Conservation (phyloP, 2,329 filamentous ascomycete species). For the Aschersonia sp. region DNA sequence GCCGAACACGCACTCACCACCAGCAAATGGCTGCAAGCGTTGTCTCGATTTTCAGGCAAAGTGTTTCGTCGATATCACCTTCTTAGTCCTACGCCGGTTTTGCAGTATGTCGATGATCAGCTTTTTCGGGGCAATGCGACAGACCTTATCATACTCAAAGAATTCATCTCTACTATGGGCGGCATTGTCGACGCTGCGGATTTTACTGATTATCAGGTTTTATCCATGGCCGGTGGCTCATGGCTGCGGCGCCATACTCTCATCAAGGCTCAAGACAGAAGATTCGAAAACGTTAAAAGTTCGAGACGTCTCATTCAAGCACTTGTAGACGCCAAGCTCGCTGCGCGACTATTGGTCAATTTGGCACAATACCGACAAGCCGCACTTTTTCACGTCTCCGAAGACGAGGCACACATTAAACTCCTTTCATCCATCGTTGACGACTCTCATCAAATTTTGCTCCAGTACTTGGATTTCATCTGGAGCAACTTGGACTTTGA, state of each 20-base stretch:
- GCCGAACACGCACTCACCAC: constrained; percentile 55
- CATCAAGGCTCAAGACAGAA: constrained; percentile 65
- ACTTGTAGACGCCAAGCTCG: constrained; percentile 63
- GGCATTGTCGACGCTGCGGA: constrained; percentile 78
- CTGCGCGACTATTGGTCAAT: constrained; percentile 72
- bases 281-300: constrained; percentile 60
- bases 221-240: constrained; percentile 79
- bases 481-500: constrained; percentile 62
- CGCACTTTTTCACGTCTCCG: constrained; percentile 63
- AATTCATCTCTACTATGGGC: constrained; percentile 84
- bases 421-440: constrained; percentile 79
- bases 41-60: constrained; percentile 82
- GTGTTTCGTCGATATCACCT: constrained; percentile 77
- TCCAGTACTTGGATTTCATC: constrained; percentile 81
- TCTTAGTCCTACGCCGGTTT: constrained; percentile 70
- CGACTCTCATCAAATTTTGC: constrained; percentile 72
- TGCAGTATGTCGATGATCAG: constrained; percentile 83
- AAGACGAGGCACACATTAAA: constrained; percentile 71
- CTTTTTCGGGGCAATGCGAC: constrained; percentile 72
- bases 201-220: constrained; percentile 76
- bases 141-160: constrained; percentile 81
- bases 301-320: constrained; percentile 70
- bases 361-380: constrained; percentile 81
- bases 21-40: constrained; percentile 80
- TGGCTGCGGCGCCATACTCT: constrained; percentile 68